Evolutionary conservation across 1,284 basidiomycete species (phyloP).

Genomic region (Agaricales sp.): DNA sequence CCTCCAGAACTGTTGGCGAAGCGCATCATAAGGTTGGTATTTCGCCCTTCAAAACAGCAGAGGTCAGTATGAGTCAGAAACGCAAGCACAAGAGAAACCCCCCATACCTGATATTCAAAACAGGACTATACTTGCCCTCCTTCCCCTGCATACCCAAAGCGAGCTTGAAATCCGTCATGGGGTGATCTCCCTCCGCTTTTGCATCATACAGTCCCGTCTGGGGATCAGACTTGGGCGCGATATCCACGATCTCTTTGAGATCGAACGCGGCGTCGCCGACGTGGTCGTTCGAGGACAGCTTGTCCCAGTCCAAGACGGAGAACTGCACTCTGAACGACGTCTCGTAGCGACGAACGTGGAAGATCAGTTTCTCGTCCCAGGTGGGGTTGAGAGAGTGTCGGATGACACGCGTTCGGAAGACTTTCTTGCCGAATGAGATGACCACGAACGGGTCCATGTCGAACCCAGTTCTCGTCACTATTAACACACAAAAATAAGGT

Average conservation of each 20-base stretch:
- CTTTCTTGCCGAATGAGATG: slow-evolving; percentile 93
- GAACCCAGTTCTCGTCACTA: slow-evolving; percentile 78
- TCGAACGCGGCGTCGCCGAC: slow-evolving; percentile 72
- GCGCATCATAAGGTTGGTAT: slow-evolving; percentile 89
- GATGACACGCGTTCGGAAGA: slow-evolving; percentile 88
- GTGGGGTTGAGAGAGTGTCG: slow-evolving; percentile 82
- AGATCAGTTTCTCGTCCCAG: slow-evolving; percentile 95
- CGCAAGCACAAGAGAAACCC: slow-evolving; percentile 15
- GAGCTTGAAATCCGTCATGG: slow-evolving; percentile 63
- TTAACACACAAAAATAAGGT: background rate
- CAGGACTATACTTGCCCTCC: slow-evolving; percentile 54
- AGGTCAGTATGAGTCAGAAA: slow-evolving; percentile 7
- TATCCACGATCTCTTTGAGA: slow-evolving; percentile 59
- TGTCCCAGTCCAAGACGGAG: slow-evolving; percentile 90
- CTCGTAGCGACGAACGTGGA: slow-evolving; percentile 90
- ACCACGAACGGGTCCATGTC: slow-evolving; percentile 99
- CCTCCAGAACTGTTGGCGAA: slow-evolving; percentile 88
- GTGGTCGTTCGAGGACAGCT: slow-evolving; percentile 81
- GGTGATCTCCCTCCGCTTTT: slow-evolving; percentile 26
- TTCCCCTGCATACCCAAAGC: slow-evolving; percentile 36
- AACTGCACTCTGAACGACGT: slow-evolving; percentile 69
- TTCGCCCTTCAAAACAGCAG: slow-evolving; percentile 60
- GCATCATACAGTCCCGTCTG: slow-evolving; percentile 65
- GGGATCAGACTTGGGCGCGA: slow-evolving; percentile 65
- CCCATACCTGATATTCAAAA: slow-evolving; percentile 53